These are phyloP conservation scores for Leccinum broughii DNA, from an alignment of 768 basidiomycete genomes.

Conservation along the genomic window DNA sequence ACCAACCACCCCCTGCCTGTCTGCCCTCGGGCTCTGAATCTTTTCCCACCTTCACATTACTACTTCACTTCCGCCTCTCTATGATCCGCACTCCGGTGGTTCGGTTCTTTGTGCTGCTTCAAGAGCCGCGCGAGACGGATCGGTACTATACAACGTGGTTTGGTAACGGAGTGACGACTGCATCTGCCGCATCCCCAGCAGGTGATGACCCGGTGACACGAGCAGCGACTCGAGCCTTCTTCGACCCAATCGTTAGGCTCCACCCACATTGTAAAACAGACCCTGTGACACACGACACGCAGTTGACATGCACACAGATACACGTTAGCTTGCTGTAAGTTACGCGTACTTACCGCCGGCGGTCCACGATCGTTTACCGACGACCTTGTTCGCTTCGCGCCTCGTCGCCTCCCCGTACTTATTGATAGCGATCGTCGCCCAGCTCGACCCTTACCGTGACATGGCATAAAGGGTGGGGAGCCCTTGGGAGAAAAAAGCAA, in stretches of 20 bases:
- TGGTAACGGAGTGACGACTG: neutral
- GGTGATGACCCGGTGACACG: neutral
- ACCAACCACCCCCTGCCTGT: neutral
- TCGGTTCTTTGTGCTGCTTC: neutral
- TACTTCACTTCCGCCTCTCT: conserved; percentile 19
- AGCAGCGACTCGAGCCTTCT: neutral
- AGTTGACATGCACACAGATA: neutral
- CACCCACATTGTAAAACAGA: neutral
- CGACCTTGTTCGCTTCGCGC: neutral
- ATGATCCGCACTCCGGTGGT: conserved; percentile 14
- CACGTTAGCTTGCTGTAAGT: neutral
- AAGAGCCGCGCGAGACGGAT: conserved; percentile 12
- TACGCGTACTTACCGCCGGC: neutral
- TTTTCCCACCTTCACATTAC: neutral
- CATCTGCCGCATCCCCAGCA: too few species aligned
- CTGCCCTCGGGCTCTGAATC: neutral
- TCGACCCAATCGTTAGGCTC: neutral
- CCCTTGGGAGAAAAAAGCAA: neutral
- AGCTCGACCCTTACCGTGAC: neutral
- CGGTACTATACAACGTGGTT: neutral
- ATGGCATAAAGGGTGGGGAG: neutral
- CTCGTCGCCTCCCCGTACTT: neutral
- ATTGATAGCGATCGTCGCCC: conserved; percentile 4
- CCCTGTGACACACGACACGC: neutral
- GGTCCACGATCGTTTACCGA: neutral